Conservation (phyloP, 352 stramenopile species). For the Pythium brachiatum region DNA sequence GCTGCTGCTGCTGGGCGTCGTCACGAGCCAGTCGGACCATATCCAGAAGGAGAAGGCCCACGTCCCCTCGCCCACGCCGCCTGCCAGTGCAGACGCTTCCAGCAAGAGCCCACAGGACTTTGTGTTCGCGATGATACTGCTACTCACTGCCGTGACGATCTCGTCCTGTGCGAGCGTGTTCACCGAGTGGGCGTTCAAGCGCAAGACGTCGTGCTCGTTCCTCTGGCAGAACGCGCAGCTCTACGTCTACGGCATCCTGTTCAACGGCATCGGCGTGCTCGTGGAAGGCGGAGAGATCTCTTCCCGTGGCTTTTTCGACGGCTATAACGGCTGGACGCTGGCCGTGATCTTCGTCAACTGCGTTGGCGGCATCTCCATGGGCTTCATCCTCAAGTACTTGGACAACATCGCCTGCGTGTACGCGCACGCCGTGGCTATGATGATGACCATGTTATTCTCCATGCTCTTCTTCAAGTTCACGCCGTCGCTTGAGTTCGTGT, state of each 20-base stretch:
- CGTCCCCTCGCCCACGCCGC: constrained; percentile 3
- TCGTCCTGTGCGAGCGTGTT: constrained; percentile 85
- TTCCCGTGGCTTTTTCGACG: constrained; percentile 64
- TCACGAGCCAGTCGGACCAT: constrained; percentile 80
- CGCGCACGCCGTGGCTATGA: constrained; percentile 84
- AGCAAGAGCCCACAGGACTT: constrained; percentile 24
- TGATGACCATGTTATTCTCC: constrained; percentile 86
- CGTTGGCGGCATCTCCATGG: constrained; percentile 70
- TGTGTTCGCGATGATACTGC: constrained; percentile 52
- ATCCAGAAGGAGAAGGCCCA: constrained; percentile 31
- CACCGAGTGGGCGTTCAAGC: constrained; percentile 85
- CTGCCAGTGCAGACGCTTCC: not conserved
- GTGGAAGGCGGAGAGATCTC: constrained; percentile 46
- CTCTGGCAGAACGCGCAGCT: constrained; percentile 84
- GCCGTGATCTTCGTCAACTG: constrained; percentile 77
- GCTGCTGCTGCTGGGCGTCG: constrained; percentile 70
- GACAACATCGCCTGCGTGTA: constrained; percentile 90
- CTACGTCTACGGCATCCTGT: constrained; percentile 80
- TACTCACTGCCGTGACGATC: constrained; percentile 71
- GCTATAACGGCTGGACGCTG: constrained; percentile 80
- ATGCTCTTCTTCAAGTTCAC: constrained; percentile 86
- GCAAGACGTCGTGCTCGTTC: constrained; percentile 67
- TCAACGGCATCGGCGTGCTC: constrained; percentile 67
- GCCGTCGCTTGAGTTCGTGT: constrained; percentile 81
- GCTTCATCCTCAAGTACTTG: constrained; percentile 84